Percentiles rank a stretch among this genome's conserved stretches.
Conservation (phyloP, 2,329 filamentous ascomycete species). For the Paracorniculantispora psalliotae region DNA sequence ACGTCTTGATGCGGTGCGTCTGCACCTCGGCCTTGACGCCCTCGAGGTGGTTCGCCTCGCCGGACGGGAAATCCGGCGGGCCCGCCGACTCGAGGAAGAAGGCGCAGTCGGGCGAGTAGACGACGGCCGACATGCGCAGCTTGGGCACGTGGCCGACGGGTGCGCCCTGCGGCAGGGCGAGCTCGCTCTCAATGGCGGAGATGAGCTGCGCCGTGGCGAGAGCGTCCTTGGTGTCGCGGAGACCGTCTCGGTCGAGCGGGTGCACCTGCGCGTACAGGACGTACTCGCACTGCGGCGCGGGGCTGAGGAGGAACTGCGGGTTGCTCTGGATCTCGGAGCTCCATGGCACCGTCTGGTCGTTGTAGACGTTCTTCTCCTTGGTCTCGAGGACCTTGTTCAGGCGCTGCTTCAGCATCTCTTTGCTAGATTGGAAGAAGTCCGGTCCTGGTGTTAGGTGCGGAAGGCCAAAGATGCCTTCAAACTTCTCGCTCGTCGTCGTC, state of each 20-base stretch:
- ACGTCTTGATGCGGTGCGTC: slow-evolving; percentile 52
- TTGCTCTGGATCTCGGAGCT: slow-evolving; percentile 60
- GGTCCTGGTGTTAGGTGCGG: slow-evolving; percentile 69
- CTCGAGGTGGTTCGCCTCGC: slow-evolving; percentile 50
- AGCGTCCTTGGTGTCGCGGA: slow-evolving; percentile 27
- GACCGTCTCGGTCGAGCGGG: slow-evolving; percentile 39
- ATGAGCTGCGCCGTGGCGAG: slow-evolving; percentile 37
- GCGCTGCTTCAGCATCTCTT: slow-evolving; percentile 66
- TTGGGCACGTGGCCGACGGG: slow-evolving; percentile 50
- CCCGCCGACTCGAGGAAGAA: slow-evolving; percentile 63
- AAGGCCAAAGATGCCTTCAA: slow-evolving; percentile 82
- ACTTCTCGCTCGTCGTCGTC: slow-evolving; percentile 89
- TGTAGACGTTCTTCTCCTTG: slow-evolving; percentile 51
- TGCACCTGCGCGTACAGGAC: slow-evolving; percentile 79
- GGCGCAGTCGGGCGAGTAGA: slow-evolving; percentile 64
- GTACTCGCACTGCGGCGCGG: slow-evolving; percentile 78
- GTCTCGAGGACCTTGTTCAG: slow-evolving; percentile 62
- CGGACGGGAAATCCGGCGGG: slow-evolving; percentile 48
- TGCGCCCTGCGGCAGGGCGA: slow-evolving; percentile 56
- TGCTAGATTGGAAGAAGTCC: slow-evolving; percentile 53
- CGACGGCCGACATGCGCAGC: slow-evolving; percentile 57
- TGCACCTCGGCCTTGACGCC: slow-evolving; percentile 59
- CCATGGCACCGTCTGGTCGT: slow-evolving; percentile 68
- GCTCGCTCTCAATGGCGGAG: slow-evolving; percentile 55
- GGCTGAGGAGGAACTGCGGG: slow-evolving; percentile 51